These are phyloP conservation scores for Conringia planisiliqua DNA, from an alignment of 345 rosid genomes.

Conservation along the genomic window DNA sequence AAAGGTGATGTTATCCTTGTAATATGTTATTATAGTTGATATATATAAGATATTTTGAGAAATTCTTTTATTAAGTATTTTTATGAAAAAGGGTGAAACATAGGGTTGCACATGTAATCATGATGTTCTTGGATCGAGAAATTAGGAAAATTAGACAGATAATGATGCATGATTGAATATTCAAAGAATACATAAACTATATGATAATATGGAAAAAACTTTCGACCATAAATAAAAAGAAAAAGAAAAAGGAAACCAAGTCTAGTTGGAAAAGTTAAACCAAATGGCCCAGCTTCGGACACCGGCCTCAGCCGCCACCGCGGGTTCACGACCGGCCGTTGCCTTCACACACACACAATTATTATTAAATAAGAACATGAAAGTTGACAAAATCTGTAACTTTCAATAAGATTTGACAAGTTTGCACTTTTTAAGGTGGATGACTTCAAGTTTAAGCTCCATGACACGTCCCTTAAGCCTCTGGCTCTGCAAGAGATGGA, in stretches of 20 bases:
- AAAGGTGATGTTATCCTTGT: background rate
- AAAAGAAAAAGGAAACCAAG: background rate
- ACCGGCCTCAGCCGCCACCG: conserved; percentile 17
- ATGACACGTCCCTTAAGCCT: conserved; percentile 9
- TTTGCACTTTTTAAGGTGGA: conserved; percentile 10
- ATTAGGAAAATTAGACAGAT: conserved; percentile 12
- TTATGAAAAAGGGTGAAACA: conserved; percentile 15
- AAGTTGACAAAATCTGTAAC: background rate
- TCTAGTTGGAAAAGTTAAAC: conserved; percentile 18
- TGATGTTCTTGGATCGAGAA: conserved; percentile 32
- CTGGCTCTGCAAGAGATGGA: conserved; percentile 7
- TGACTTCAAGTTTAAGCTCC: conserved; percentile 26
- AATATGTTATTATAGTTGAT: background rate
- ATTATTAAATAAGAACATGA: background rate
- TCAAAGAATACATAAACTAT: background rate
- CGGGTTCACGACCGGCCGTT: conserved; percentile 14
- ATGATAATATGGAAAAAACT: background rate
- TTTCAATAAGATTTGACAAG: conserved; percentile 10
- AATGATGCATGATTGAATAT: conserved; percentile 16
- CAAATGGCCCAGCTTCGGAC: conserved; percentile 8
- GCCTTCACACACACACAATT: background rate
- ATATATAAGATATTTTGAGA: background rate
- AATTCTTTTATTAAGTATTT: background rate
- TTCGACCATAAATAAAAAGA: background rate
- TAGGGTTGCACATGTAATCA: conserved; percentile 36